phyloP scores from a whole-genome alignment of 169 alveolate species.

The Cyclospora cayetanensis region DNA sequence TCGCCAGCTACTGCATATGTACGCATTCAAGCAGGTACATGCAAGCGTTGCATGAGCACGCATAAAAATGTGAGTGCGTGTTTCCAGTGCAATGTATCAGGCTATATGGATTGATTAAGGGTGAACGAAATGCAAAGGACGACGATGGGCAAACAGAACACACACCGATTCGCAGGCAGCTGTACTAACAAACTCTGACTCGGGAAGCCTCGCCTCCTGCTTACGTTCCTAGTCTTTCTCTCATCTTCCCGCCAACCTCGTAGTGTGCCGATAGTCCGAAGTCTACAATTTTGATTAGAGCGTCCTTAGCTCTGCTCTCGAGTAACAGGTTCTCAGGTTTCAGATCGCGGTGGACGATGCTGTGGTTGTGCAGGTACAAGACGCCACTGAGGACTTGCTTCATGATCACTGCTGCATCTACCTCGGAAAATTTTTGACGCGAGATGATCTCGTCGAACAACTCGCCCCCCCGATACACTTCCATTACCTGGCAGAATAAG shows the following conservation, averaged over 20 bases:
- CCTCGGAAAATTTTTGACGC: conserved; percentile 89
- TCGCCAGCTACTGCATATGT: no score
- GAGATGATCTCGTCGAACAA: conserved; percentile 92
- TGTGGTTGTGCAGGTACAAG: conserved; percentile 90
- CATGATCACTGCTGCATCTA: conserved; percentile 92
- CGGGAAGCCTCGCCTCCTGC: background rate
- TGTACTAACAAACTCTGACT: no score
- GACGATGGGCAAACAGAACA: background rate
- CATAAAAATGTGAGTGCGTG: no score
- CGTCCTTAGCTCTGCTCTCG: conserved; percentile 77
- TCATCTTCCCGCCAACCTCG: conserved; percentile 77
- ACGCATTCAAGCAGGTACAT: no score
- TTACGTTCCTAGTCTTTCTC: conserved; percentile 88
- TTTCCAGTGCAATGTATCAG: no score
- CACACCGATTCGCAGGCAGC: no score
- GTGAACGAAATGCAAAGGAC: background rate
- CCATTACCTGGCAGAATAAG: conserved; percentile 89
- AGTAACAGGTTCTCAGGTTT: conserved; percentile 88
- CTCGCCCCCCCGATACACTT: conserved; percentile 95
- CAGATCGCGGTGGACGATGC: conserved; percentile 91
- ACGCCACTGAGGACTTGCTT: conserved; percentile 93
- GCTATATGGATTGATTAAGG: background rate
- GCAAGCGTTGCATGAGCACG: no score
- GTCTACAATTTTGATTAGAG: conserved; percentile 86
- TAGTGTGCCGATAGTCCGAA: conserved; percentile 87